Conservation (phyloP, 148 eudicot genomes). For the Vaccinium darrowii region DNA sequence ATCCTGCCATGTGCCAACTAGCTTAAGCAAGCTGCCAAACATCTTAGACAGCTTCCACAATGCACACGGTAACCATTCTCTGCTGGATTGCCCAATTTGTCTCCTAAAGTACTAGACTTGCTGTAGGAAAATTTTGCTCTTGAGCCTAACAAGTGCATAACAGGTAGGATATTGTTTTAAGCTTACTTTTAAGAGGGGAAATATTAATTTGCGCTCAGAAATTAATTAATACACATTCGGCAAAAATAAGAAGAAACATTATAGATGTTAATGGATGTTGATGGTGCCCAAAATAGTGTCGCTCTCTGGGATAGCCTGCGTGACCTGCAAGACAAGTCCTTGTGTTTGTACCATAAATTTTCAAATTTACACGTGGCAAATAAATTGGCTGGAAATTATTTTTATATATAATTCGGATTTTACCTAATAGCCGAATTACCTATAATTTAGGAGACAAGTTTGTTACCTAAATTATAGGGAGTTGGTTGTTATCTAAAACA, state of each 20-base stretch:
- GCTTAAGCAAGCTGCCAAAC: conserved; percentile 10
- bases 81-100: conserved; percentile 58
- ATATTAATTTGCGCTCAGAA: neutral
- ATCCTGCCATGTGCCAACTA: neutral
- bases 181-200: neutral
- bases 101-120: conserved; percentile 72
- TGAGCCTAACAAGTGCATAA: conserved; percentile 82
- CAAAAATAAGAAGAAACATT: neutral
- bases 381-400: no score
- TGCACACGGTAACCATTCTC: conserved; percentile 68
- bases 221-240: neutral
- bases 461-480: no score
- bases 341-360: no score
- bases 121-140: conserved; percentile 80
- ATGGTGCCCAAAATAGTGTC: neutral
- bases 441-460: no score
- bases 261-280: neutral
- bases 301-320: neutral
- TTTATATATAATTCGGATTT: no score
- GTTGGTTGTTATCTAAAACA: no score
- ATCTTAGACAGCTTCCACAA: conserved; percentile 83
- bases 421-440: no score
- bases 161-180: conserved; percentile 41
- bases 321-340: neutral
- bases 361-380: no score